Conservation (phyloP, 1,139 yeast species). For the Meyerozyma elateridarum region DNA sequence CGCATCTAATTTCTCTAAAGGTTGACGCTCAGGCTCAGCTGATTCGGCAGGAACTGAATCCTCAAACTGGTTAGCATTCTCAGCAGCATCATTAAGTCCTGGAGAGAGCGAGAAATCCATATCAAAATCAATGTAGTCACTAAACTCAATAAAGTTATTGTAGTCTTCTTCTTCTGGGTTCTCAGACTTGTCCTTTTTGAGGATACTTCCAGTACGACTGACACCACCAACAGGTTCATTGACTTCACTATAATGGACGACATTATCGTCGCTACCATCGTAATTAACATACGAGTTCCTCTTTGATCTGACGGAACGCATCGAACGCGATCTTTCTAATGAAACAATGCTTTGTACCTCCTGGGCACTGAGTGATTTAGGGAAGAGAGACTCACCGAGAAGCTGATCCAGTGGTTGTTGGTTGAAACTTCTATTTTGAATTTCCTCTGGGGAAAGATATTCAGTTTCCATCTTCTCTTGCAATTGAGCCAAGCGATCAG, state of each 20-base stretch:
- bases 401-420: slow-evolving; percentile 15
- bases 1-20: too few species aligned
- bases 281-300: slow-evolving; percentile 42
- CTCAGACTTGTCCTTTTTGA: slow-evolving; percentile 27
- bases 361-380: slow-evolving; percentile 57
- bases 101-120: slow-evolving; percentile 26
- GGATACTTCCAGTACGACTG: slow-evolving; percentile 47
- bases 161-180: slow-evolving; percentile 17
- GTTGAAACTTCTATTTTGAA: not conserved
- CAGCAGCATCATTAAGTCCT: too few species aligned
- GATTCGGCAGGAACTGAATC: too few species aligned
- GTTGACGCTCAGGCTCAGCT: too few species aligned
- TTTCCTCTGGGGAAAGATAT: not conserved
- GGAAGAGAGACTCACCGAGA: slow-evolving; percentile 65
- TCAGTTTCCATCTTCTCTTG: too few species aligned
- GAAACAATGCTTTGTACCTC: slow-evolving; percentile 76
- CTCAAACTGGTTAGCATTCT: too few species aligned
- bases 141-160: slow-evolving; percentile 51
- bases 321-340: slow-evolving; percentile 63
- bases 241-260: slow-evolving; percentile 27
- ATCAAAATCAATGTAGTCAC: slow-evolving; percentile 62
- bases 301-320: slow-evolving; percentile 43
- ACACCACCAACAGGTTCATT: slow-evolving; percentile 16
- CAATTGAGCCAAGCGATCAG: too few species aligned
- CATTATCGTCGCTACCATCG: slow-evolving; percentile 45